These are phyloP conservation scores for Parasarocladium wereldwijsianum DNA, from an alignment of 2,329 filamentous ascomycete species.

Conservation along the genomic window DNA sequence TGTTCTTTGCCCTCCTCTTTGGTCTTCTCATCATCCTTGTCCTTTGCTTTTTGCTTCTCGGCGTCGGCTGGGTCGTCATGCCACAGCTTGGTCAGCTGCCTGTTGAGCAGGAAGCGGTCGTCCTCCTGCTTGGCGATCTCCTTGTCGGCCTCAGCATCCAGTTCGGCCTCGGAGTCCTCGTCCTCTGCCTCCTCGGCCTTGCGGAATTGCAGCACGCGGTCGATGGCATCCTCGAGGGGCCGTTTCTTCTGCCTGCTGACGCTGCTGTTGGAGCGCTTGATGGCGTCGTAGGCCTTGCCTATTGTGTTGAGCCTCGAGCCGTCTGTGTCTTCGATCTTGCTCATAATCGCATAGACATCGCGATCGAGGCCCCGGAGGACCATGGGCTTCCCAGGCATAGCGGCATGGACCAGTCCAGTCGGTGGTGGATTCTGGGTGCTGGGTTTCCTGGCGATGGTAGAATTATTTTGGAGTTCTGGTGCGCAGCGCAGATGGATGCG, in stretches of 20 bases:
- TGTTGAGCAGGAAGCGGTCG: slow-evolving; percentile 24
- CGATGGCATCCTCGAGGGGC: slow-evolving; percentile 70
- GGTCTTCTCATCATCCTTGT: too few species aligned
- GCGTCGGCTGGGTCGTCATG: slow-evolving; percentile 10
- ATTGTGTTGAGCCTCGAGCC: slow-evolving; percentile 34
- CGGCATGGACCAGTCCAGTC: too few species aligned
- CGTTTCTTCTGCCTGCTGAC: slow-evolving; percentile 71
- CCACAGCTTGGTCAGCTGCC: slow-evolving; percentile 27
- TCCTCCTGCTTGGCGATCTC: slow-evolving; percentile 13
- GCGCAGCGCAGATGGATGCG: too few species aligned
- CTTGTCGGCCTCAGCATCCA: slow-evolving; percentile 17
- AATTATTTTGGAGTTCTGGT: too few species aligned
- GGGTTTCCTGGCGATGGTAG: too few species aligned
- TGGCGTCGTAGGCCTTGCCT: slow-evolving; percentile 56
- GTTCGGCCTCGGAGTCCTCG: slow-evolving; percentile 34
- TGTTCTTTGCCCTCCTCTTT: slow-evolving; percentile 9
- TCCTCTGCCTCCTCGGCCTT: slow-evolving; percentile 43
- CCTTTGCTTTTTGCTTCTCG: slow-evolving; percentile 6
- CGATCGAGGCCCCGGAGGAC: too few species aligned
- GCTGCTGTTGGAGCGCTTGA: slow-evolving; percentile 77
- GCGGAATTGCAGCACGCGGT: slow-evolving; percentile 62
- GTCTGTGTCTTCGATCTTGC: slow-evolving; percentile 55
- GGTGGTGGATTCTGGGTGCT: too few species aligned
- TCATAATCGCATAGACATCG: slow-evolving; percentile 67
- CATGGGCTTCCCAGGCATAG: too few species aligned